A percentile compares a stretch with the other conserved stretches of the same genome.
Conservation (phyloP, 805 yeast genomes). For the Myxozyma udenii region DNA sequence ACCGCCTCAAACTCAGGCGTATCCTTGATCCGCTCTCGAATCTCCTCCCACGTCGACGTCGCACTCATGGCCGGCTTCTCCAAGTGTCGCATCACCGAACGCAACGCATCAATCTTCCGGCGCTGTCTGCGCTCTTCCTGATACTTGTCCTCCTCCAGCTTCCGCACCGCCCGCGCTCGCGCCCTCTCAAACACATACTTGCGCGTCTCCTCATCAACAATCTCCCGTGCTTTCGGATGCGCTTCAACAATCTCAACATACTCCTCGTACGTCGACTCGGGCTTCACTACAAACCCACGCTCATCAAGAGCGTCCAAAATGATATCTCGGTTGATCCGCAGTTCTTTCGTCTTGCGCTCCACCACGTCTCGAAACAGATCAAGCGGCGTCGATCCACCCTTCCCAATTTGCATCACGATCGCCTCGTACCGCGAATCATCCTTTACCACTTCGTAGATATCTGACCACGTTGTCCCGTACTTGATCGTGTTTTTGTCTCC, state of each 20-base stretch:
- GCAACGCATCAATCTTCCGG: constrained; percentile 36
- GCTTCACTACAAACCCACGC: constrained; percentile 34
- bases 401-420: constrained; percentile 67
- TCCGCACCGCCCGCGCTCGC: constrained; percentile 22
- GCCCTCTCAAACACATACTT: constrained; percentile 17
- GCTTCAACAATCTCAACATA: constrained; percentile 31
- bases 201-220: constrained; percentile 26
- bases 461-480: constrained; percentile 59
- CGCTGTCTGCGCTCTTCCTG: constrained; percentile 35
- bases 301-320: constrained; percentile 52
- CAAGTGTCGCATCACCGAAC: constrained; percentile 35
- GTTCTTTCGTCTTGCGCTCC: constrained; percentile 55
- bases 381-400: constrained; percentile 72
- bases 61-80: constrained; percentile 35
- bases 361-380: constrained; percentile 74
- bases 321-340: constrained; percentile 59
- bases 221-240: constrained; percentile 20
- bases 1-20: constrained; percentile 41
- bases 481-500: constrained; percentile 39
- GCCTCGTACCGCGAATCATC: constrained; percentile 57
- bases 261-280: constrained; percentile 26
- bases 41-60: constrained; percentile 42
- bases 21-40: constrained; percentile 36
- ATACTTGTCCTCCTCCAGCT: constrained; percentile 34
- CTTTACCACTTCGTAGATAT: constrained; percentile 50